Evolutionary conservation across 345 rosid species (phyloP).

Genomic region (Sisymbrium altissimum): DNA sequence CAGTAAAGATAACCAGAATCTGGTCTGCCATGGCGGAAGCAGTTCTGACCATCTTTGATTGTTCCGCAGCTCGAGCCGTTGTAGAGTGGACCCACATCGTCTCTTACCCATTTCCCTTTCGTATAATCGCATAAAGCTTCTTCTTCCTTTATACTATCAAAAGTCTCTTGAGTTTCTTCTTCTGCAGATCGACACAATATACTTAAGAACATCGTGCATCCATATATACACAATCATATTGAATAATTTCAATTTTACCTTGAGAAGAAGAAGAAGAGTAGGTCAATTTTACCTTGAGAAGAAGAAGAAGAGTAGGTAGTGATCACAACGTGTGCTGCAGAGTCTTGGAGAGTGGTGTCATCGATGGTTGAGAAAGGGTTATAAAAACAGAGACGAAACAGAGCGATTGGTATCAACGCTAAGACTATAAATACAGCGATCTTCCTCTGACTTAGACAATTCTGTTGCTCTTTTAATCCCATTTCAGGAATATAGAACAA

Average conservation of each 20-base stretch:
- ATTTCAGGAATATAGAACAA: slow-evolving; percentile 20
- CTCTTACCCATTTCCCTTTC: slow-evolving; percentile 66
- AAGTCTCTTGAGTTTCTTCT: slow-evolving; percentile 32
- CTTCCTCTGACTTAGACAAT: slow-evolving; percentile 23
- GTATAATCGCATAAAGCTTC: slow-evolving; percentile 64
- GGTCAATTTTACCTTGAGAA: slow-evolving; percentile 29
- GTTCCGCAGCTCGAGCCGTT: slow-evolving; percentile 73
- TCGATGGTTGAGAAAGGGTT: slow-evolving; percentile 19
- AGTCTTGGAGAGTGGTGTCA: slow-evolving; percentile 26
- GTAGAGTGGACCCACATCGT: slow-evolving; percentile 72
- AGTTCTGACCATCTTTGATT: slow-evolving; percentile 83
- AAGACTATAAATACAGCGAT: slow-evolving; percentile 11
- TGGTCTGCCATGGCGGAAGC: slow-evolving; percentile 81
- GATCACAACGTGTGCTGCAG: slow-evolving; percentile 19
- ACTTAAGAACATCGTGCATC: neutral
- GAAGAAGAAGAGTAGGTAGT: slow-evolving; percentile 17
- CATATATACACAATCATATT: neutral
- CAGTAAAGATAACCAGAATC: slow-evolving; percentile 74
- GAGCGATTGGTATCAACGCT: slow-evolving; percentile 22
- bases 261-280: slow-evolving; percentile 25
- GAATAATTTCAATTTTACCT: slow-evolving; percentile 18
- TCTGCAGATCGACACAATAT: slow-evolving; percentile 35
- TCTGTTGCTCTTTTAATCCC: slow-evolving; percentile 29
- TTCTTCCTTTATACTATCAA: slow-evolving; percentile 10
- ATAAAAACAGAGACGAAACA: slow-evolving; percentile 31